Percentiles rank a stretch among this genome's conserved stretches.
Conservation (phyloP, 306 rosid genomes). For the Vachellia collinsii region DNA sequence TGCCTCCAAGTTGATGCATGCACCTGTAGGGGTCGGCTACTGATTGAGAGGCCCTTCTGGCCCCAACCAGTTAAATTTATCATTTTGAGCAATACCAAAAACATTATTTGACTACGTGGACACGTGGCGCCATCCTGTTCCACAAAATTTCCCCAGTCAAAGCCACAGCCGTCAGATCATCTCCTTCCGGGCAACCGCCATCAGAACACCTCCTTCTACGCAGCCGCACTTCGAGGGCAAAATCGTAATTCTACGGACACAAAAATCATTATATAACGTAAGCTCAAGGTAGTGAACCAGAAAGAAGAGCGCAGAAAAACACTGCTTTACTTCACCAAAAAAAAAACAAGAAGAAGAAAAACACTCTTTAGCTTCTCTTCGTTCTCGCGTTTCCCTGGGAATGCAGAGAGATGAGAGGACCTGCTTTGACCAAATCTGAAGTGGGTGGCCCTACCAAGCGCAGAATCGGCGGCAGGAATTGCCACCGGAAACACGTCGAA, state of each 20-base stretch:
- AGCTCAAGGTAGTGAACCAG: neutral
- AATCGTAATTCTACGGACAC: neutral
- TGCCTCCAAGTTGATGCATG: neutral
- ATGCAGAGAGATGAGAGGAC: constrained; percentile 80
- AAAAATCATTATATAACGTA: neutral
- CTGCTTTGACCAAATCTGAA: constrained; percentile 49
- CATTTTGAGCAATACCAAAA: neutral
- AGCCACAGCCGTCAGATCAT: neutral
- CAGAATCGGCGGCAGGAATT: constrained; percentile 72
- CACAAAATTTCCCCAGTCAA: neutral
- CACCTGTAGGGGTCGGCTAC: neutral
- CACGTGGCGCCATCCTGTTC: neutral
- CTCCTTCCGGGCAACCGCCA: neutral
- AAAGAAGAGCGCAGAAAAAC: neutral
- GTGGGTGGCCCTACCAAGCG: constrained; percentile 44
- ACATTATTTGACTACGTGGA: neutral
- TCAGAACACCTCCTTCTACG: neutral
- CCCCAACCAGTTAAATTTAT: neutral
- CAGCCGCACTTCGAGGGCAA: neutral
- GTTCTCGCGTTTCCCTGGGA: constrained; percentile 44
- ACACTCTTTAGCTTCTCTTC: neutral
- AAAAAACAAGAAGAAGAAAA: neutral
- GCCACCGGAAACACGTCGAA: constrained; percentile 96
- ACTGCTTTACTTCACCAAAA: too few relatives aligned
- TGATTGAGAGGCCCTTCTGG: neutral